Evolutionary conservation across 768 basidiomycete genomes (phyloP).

Genomic region (Coprinopsis cinerea): DNA sequence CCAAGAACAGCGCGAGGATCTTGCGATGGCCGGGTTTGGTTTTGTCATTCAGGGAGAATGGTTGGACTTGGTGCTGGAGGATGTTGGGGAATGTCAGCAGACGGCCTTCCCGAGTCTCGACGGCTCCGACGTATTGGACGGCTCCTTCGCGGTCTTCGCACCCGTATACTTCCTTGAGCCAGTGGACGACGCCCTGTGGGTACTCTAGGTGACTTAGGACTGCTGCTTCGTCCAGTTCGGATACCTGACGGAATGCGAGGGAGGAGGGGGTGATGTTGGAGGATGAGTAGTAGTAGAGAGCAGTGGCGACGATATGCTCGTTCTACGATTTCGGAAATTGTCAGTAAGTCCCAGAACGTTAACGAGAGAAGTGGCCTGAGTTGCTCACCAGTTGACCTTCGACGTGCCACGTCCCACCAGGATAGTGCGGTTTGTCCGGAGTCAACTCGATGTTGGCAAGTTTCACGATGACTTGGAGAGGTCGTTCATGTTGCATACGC

Average conservation of each 20-base stretch:
- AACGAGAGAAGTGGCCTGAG: neutral
- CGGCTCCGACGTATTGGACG: conserved; percentile 21
- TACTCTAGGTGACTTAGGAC: conserved; percentile 13
- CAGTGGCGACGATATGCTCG: conserved; percentile 23
- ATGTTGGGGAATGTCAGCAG: conserved; percentile 31
- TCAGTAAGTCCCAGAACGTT: conserved; percentile 17
- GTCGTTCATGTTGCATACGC: conserved; percentile 5
- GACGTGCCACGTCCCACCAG: conserved; percentile 16
- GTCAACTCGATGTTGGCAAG: conserved; percentile 19
- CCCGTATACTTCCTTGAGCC: conserved; percentile 17
- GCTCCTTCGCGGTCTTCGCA: conserved; percentile 8
- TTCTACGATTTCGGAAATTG: no score
- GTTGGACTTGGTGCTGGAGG: conserved; percentile 29
- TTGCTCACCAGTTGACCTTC: conserved; percentile 15
- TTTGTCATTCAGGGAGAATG: conserved; percentile 28
- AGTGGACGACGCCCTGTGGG: conserved; percentile 19
- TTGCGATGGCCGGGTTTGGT: conserved; percentile 34
- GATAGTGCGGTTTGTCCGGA: conserved; percentile 14
- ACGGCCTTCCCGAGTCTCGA: conserved; percentile 24
- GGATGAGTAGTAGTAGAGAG: conserved; percentile 23
- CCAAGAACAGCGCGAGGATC: conserved; percentile 33
- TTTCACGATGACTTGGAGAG: conserved; percentile 19
- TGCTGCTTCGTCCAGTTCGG: neutral
- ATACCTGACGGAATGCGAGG: conserved; percentile 15
- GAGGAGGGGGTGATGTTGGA: conserved; percentile 26